phyloP scores from a whole-genome alignment of 371 early-diverging fungal species.

The Apophysomyces elegans region DNA sequence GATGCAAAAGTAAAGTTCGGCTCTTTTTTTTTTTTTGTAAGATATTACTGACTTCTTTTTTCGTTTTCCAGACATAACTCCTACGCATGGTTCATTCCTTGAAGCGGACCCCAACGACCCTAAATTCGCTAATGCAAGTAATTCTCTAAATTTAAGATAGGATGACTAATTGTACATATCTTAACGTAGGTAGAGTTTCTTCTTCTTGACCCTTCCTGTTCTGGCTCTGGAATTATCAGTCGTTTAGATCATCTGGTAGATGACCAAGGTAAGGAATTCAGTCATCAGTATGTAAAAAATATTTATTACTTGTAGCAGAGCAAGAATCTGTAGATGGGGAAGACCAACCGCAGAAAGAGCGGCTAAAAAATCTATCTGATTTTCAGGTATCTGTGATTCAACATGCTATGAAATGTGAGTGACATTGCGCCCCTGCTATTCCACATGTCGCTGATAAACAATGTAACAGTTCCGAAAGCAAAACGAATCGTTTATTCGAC shows the following conservation, averaged over 20 bases:
- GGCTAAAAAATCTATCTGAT: constrained; percentile 72
- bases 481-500: constrained; percentile 93
- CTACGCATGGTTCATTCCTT: constrained; percentile 71
- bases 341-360: constrained; percentile 57
- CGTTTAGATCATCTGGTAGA: constrained; percentile 85
- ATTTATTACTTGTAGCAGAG: constrained; percentile 1
- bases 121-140: constrained; percentile 56
- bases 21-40: neutral
- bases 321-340: constrained; percentile 20
- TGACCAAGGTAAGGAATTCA: constrained; percentile 36
- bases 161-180: neutral
- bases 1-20: constrained; percentile 76
- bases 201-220: constrained; percentile 98
- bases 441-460: too few species aligned
- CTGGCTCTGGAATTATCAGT: constrained; percentile 95
- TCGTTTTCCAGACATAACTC: constrained; percentile 53
- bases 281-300: neutral
- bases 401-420: constrained; percentile 76
- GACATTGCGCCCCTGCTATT: neutral
- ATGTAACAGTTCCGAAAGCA: constrained; percentile 66
- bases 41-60: neutral
- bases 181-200: constrained; percentile 79
- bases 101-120: constrained; percentile 66
- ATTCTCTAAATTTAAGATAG: constrained; percentile 5
- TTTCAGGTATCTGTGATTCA: constrained; percentile 72